A percentile compares a stretch with the other conserved stretches of the same genome.
Conservation (phyloP, 108 stramenopile genomes). For the Cyclostephanos invisitatus region DNA sequence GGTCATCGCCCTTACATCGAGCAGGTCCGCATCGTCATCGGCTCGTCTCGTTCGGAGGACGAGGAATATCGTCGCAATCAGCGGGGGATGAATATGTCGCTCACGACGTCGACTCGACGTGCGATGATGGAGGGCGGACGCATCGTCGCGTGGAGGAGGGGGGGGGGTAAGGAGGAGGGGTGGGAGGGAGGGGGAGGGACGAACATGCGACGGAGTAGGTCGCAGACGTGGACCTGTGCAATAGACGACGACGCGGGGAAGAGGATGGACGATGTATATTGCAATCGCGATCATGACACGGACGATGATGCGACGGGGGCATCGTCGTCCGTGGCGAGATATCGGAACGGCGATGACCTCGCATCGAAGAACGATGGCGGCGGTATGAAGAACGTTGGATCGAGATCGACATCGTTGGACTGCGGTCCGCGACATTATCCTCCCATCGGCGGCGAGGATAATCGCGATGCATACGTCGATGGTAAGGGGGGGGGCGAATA, state of each 20-base stretch:
- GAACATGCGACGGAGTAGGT: conserved; percentile 9
- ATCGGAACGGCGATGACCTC: too few species aligned
- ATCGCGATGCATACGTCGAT: neutral
- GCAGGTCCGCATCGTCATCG: conserved; percentile 79
- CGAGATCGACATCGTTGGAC: conserved; percentile 37
- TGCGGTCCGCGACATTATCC: neutral
- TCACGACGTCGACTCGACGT: too few species aligned
- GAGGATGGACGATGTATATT: neutral
- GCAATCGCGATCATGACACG: neutral
- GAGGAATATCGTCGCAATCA: conserved; percentile 17
- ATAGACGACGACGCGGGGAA: conserved; percentile 15
- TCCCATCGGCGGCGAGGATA: neutral
- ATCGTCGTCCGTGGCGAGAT: too few species aligned
- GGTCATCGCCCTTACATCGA: conserved; percentile 69
- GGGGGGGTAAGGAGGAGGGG: too few species aligned
- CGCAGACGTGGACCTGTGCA: conserved; percentile 39
- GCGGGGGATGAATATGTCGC: conserved; percentile 36
- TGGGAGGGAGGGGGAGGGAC: neutral
- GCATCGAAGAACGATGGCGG: neutral
- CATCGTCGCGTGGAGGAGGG: too few species aligned
- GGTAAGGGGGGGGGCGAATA: too few species aligned
- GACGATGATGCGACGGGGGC: conserved; percentile 5
- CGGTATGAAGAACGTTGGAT: conserved; percentile 1
- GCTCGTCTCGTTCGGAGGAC: conserved; percentile 27
- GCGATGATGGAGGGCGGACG: too few species aligned